Evolutionary conservation across 2,329 filamentous ascomycete genomes (phyloP).

Genomic region (Nannizziopsis barbatae): DNA sequence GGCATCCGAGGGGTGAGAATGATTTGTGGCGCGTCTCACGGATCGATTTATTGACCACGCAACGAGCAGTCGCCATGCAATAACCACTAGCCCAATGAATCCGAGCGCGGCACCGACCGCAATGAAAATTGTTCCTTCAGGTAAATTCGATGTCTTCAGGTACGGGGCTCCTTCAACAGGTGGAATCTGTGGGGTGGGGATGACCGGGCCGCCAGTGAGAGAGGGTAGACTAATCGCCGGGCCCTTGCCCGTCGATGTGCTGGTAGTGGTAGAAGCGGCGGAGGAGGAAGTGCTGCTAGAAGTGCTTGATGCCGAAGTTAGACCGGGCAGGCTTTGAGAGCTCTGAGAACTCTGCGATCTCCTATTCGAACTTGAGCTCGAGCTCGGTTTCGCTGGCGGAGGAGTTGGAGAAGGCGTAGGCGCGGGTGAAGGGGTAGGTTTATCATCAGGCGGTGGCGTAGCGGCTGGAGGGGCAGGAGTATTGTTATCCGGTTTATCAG

Average conservation of each 20-base stretch:
- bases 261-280: constrained; percentile 14
- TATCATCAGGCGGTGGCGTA: constrained; percentile 8
- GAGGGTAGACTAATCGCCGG: constrained; percentile 39
- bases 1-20: constrained; percentile 57
- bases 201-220: constrained; percentile 48
- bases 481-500: not conserved
- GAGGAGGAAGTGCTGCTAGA: constrained; percentile 18
- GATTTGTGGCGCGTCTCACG: constrained; percentile 72
- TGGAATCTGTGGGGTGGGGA: constrained; percentile 65
- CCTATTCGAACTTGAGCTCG: constrained; percentile 14
- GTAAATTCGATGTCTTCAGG: constrained; percentile 75
- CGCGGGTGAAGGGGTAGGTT: constrained; percentile 12
- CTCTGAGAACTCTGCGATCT: constrained; percentile 6
- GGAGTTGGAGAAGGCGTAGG: constrained; percentile 14
- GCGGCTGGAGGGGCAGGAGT: not conserved
- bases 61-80: constrained; percentile 78
- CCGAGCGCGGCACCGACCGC: constrained; percentile 80
- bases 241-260: constrained; percentile 20
- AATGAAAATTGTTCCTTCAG: constrained; percentile 94
- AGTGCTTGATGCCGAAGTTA: constrained; percentile 19
- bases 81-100: constrained; percentile 65
- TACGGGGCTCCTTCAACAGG: constrained; percentile 77
- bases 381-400: constrained; percentile 14
- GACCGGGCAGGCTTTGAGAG: constrained; percentile 2
- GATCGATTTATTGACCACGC: constrained; percentile 87